Evolutionary conservation across 495 filamentous ascomycete genomes (phyloP), one percentile per base, ranked within the genome.

Genomic region (Aspergillus leporis): DNA sequence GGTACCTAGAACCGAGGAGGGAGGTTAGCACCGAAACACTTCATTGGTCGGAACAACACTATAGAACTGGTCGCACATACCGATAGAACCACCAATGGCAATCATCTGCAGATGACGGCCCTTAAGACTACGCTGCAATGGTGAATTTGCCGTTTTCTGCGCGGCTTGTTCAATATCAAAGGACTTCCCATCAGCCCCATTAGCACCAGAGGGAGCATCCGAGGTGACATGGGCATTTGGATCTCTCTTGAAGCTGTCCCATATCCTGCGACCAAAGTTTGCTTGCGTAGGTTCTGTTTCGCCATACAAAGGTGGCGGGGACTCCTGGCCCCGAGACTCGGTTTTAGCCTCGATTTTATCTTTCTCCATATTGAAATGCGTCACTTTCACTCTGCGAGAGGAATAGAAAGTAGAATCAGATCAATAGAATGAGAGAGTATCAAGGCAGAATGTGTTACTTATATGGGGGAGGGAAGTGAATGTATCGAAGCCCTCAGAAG

Each of bases 91-190:
- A 61, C 92, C 92, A 63, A 97, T 95, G 7, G 93, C 93, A 78
- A 97, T 96, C 92, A 97, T 96, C 79, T 96, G 92, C 61, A 97
- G 70, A 78, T 97, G 93, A 41, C 92, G 81, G 16, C 88, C 86
- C 73, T 95, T 94, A 52, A 97, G 70, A 63, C 82, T 82, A 58
- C 94, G 78, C 51, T 88, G 83, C 30, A 98, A 80, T 16, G 87
- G 87, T 19, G 91, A 89, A 51, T 84, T 79, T 0, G 93, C 92
- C 0, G 93, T 93, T 41, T 84, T 86, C 23, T 83, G 66, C 6
- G 87, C 90, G 5, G 92, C 94, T 52, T 76, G 74, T 57, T 93
- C 87, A 41, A 90, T 59, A 74, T 97, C 91, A 69, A 86, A 94
- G 48, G 82, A 80, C 30, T 85, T 82, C 7, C 82, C 84, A 78